Evolutionary conservation across 2,329 filamentous ascomycete genomes (phyloP), one percentile per base, ranked within the genome.

Genomic region (Orbilia ellipsospora): DNA sequence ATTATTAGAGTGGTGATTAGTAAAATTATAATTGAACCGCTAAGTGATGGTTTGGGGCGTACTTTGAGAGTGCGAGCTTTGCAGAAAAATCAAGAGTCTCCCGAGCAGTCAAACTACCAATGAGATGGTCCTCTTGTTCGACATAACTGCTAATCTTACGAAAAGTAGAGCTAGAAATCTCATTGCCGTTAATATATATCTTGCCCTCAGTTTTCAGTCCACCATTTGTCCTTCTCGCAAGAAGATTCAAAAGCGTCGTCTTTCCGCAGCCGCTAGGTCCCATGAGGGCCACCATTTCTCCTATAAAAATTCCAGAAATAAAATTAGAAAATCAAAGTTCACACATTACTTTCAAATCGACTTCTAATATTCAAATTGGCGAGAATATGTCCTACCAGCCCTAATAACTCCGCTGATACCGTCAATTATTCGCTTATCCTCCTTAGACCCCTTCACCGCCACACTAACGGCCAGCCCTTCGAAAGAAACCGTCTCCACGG

Each of bases 101-200:
- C 28, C 87, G 85, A 7, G 94, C 91, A 0, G 92, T 96, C 77
- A 96, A 84, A 0, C 90, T 90, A 3, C 92, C 93, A 60, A 94
- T 90, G 12, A 96, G 85, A 0, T 92, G 90, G 84, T 96, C 93
- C 78, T 96, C 92, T 81, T 96, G 93, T 83, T 96, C 93, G 20
- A 96, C 93, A 80, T 93, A 96, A 55, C 88, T 88, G 65, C 88
- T 90, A 59, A 94, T 85, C 56, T 87, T 85, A 16, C 88, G 87
- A 78, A 94, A 90, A 0, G 84, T 83, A 6, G 84, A 81, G 6
- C 84, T 82, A 0, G 88, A 85, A 2, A 88, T 83, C 2, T 82
- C 80, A 1, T 80, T 81, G 31, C 90, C 90, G 81, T 95, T 93
- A 78, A 92, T 85, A 66, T 87, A 84, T 13, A 89, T 84, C 2